These are phyloP conservation scores for Extremus antarcticus DNA, from an alignment of 495 filamentous ascomycete genomes.

Conservation along the genomic window DNA sequence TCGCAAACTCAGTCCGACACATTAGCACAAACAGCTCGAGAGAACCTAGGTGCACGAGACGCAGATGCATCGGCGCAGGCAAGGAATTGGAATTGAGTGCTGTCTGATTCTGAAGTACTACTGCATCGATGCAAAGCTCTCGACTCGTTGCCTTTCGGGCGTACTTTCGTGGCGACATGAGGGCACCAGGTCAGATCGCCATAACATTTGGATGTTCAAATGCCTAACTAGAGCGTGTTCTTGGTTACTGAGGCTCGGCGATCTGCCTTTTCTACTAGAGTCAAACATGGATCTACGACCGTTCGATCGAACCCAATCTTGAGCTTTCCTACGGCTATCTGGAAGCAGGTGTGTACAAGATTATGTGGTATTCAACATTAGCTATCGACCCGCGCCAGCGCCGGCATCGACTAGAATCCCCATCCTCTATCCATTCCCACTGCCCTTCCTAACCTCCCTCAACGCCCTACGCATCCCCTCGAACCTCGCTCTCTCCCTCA, in stretches of 20 bases:
- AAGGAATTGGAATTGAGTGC: constrained; percentile 20
- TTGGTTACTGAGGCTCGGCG: too few relatives aligned
- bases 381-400: neutral
- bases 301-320: neutral
- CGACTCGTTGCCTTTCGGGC: too few relatives aligned
- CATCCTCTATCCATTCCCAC: neutral
- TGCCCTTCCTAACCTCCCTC: constrained; percentile 33
- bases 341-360: neutral
- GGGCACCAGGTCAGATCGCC: too few relatives aligned
- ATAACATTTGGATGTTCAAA: too few relatives aligned
- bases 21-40: constrained; percentile 14
- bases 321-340: neutral
- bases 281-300: too few relatives aligned
- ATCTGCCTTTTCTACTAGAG: too few relatives aligned
- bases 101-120: neutral
- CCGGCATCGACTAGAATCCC: neutral
- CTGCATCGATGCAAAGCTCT: neutral
- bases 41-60: constrained; percentile 19
- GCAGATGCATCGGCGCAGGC: constrained; percentile 18
- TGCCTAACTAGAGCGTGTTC: too few relatives aligned
- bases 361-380: neutral
- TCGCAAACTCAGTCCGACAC: constrained; percentile 17
- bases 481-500: constrained; percentile 65
- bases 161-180: too few relatives aligned
- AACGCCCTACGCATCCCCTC: constrained; percentile 71